These are phyloP conservation scores for Symbiodinium natans DNA, from an alignment of 73 alveolate genomes.

Conservation along the genomic window DNA sequence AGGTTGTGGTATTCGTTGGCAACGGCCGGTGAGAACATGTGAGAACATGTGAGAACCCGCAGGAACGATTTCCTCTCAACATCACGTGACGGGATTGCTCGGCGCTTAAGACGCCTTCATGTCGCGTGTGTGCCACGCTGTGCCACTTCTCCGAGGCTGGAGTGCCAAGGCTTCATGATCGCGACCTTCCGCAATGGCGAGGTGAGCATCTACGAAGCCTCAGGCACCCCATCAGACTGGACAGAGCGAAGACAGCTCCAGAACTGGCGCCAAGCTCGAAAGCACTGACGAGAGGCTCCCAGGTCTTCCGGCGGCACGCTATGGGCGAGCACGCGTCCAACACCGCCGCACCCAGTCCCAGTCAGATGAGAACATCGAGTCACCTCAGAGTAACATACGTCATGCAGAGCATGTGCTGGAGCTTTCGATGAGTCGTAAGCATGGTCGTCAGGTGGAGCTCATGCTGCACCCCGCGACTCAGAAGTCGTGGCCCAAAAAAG, in stretches of 20 bases:
- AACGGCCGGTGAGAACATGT: too few species aligned
- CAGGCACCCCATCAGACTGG: conserved; percentile 15
- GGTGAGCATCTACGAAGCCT: conserved; percentile 76
- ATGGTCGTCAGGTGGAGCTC: conserved; percentile 45
- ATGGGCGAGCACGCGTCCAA: conserved; percentile 85
- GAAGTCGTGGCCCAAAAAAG: too few species aligned
- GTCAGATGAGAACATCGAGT: too few species aligned
- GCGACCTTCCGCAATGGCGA: conserved; percentile 89
- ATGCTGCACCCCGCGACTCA: conserved; percentile 72
- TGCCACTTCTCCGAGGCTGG: not conserved
- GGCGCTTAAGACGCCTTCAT: not conserved
- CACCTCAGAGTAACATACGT: too few species aligned
- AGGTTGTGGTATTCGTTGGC: too few species aligned
- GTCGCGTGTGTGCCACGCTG: not conserved
- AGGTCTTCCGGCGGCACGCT: conserved; percentile 56
- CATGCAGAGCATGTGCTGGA: too few species aligned
- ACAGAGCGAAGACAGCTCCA: not conserved
- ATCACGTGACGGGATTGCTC: conserved; percentile 24
- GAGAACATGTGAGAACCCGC: too few species aligned
- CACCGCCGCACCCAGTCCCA: too few species aligned
- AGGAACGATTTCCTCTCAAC: conserved; percentile 37
- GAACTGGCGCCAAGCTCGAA: not conserved
- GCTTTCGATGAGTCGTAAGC: too few species aligned
- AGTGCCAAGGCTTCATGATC: conserved; percentile 47
- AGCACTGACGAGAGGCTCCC: not conserved